Conservation (phyloP, 148 eudicot species). For the Silene latifolia region DNA sequence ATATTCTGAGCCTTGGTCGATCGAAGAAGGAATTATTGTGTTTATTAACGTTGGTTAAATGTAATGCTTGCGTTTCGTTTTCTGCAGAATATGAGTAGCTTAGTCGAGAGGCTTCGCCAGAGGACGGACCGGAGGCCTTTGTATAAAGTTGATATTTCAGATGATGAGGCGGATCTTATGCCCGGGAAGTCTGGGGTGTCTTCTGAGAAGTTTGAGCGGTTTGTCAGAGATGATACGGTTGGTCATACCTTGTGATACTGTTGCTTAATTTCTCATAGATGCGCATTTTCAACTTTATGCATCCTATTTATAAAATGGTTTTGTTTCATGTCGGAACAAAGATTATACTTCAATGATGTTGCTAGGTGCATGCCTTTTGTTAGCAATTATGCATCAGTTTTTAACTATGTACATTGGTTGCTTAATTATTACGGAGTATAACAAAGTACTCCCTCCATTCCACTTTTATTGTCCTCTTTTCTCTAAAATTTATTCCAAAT, state of each 20-base stretch:
- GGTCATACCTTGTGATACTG: constrained; percentile 14
- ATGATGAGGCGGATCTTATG: constrained; percentile 59
- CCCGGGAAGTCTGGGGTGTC: constrained; percentile 38
- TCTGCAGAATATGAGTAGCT: constrained; percentile 70
- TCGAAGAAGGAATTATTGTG: neutral
- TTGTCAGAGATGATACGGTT: constrained; percentile 74
- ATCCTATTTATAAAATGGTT: neutral
- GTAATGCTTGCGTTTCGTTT: constrained; percentile 19
- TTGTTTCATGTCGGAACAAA: neutral
- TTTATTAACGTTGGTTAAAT: constrained; percentile 3
- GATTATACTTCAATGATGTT: constrained; percentile 1
- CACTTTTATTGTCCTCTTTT: no score
- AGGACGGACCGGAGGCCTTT: constrained; percentile 77
- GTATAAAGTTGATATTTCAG: constrained; percentile 71
- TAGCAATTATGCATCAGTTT: neutral
- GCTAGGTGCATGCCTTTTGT: neutral
- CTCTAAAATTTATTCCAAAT: no score
- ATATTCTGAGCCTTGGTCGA: neutral
- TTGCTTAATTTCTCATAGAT: neutral
- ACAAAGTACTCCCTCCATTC: no score
- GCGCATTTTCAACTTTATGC: constrained; percentile 1
- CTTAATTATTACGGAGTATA: no score
- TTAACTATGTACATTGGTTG: neutral
- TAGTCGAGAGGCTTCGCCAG: constrained; percentile 84
- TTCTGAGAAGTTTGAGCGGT: constrained; percentile 47